Conservation (phyloP, 116 monocot species). For the Papilionanthe hybrid region DNA sequence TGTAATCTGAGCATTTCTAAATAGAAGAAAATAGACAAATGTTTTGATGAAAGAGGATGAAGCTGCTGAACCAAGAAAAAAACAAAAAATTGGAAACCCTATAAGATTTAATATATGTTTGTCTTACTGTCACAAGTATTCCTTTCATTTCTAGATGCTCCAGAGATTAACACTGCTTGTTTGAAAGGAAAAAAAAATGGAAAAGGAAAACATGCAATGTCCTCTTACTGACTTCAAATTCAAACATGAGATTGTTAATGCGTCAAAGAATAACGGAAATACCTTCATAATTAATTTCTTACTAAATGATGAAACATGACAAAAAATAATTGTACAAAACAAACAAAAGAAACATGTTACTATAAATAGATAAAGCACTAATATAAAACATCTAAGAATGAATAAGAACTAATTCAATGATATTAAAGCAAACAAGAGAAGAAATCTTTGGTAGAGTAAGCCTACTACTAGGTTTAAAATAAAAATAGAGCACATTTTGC, state of each 20-base stretch:
- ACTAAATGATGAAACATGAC: not conserved
- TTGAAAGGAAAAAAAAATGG: not conserved
- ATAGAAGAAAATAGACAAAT: not conserved
- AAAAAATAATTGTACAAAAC: not conserved
- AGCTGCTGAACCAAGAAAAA: not conserved
- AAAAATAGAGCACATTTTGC: not conserved
- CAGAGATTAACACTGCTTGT: not conserved
- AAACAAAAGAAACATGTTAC: slow-evolving; percentile 1
- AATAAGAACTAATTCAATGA: not conserved
- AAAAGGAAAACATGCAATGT: not conserved
- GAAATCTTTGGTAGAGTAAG: not conserved
- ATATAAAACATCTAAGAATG: not conserved
- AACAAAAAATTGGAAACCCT: not conserved
- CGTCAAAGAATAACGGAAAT: not conserved
- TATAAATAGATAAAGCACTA: not conserved
- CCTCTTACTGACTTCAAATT: not conserved
- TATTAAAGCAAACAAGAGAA: not conserved
- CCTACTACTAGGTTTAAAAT: too few relatives aligned
- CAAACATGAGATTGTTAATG: not conserved
- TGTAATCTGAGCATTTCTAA: not conserved
- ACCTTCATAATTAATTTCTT: not conserved
- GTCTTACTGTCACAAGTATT: not conserved
- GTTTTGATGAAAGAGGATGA: not conserved
- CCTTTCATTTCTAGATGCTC: not conserved
- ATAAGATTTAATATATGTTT: not conserved